Evolutionary conservation across 306 rosid species (phyloP), one percentile per base, ranked within the genome.

Genomic region (Coriaria nepalensis): DNA sequence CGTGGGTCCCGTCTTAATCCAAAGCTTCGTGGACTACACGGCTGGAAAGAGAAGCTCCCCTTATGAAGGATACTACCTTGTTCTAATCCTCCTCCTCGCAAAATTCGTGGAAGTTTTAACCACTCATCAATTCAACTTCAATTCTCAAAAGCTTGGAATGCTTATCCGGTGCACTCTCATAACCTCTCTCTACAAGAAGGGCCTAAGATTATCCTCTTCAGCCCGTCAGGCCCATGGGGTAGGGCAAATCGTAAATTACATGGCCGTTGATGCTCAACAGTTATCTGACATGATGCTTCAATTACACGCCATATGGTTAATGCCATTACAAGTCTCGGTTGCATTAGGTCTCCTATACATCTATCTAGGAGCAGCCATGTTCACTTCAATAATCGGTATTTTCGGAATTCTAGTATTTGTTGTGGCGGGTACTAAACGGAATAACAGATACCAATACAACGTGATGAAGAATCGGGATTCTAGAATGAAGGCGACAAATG

Each of bases 401-500:
- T 2, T 69, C 7, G 46, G 55, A 29, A 64, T 84, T 53, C 7
- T 84, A 14, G 46, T 57, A 51, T 81, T 84, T 58, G 60, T 70
- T 37, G 38, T 79, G 5, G 10, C 63, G 10, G 53, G 80, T 9
- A 68, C 82, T 5, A 56, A 50, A 46, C 45, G 64, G 34, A 81
- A 78, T 73, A 88, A 81, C 51, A 47, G 12, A 20, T 88, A 52
- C 69, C 93, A 83, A 62, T 76, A 60, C 49, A 69, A 68, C 37
- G 35, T 79, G 56, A 90, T 90, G 97, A 79, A 13, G 59, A 74
- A 74, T n/a, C 95, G 97, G 0, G 97, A 90, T 50, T 73, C 77
- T 5, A 77, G 97, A 49, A 84, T 90, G 97, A 84, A 90, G 69
- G 94, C 97, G 13, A 86, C 87, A 10, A 90, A 84, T 52, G 97